These are phyloP conservation scores for Hibiscus syriacus DNA, from an alignment of 345 rosid species.

Conservation along the genomic window DNA sequence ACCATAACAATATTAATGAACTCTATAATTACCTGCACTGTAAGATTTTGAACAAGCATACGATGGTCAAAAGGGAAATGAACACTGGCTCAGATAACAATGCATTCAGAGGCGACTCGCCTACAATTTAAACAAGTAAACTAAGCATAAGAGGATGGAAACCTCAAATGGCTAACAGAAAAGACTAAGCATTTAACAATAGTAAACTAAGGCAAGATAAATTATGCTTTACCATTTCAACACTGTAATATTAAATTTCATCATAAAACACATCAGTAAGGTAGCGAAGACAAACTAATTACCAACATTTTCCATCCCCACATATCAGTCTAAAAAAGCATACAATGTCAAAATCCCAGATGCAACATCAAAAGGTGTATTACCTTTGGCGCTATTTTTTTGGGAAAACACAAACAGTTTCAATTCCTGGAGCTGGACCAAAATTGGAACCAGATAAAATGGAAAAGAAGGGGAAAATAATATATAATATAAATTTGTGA, in stretches of 20 bases:
- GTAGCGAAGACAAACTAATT: constrained; percentile 8
- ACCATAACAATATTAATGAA: too few relatives aligned
- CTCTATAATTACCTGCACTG: too few relatives aligned
- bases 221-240: background rate
- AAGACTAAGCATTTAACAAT: background rate
- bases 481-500: too few relatives aligned
- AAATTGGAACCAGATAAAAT: too few relatives aligned
- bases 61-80: too few relatives aligned
- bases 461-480: too few relatives aligned
- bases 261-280: background rate
- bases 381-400: constrained; percentile 66
- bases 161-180: background rate
- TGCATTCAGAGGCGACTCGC: too few relatives aligned
- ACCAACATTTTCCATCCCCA: constrained; percentile 85
- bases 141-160: background rate
- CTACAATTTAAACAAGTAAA: constrained; percentile 10
- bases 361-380: background rate
- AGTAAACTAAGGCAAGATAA: background rate
- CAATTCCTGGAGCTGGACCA: too few relatives aligned
- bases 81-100: too few relatives aligned
- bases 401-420: constrained; percentile 75
- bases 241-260: background rate
- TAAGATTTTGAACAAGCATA: too few relatives aligned
- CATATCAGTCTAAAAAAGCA: background rate
- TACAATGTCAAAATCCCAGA: background rate